Evolutionary conservation across 2,329 filamentous ascomycete species (phyloP).

Genomic region (Bimuria novae-zelandiae): DNA sequence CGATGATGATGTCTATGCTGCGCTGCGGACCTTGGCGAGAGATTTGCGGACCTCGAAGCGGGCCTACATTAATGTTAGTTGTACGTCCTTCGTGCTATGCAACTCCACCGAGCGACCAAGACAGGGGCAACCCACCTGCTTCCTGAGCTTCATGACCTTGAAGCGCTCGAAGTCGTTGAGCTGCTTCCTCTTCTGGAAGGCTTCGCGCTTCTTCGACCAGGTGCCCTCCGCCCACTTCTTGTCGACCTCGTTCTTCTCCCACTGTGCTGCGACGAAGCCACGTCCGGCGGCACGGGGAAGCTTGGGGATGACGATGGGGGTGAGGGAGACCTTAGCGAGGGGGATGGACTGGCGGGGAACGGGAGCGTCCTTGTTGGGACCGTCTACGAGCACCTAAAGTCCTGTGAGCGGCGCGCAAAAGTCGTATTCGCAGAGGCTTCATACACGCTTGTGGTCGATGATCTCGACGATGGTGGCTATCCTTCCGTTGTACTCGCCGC

Average conservation of each 20-base stretch:
- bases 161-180: slow-evolving; percentile 99
- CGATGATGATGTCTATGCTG: slow-evolving; percentile 43
- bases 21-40: slow-evolving; percentile 75
- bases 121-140: slow-evolving; percentile 71
- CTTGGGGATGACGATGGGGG: slow-evolving; percentile 83
- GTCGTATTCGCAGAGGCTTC: slow-evolving; percentile 52
- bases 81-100: neutral
- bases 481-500: slow-evolving; percentile 79
- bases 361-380: slow-evolving; percentile 78
- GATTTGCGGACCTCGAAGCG: slow-evolving; percentile 98
- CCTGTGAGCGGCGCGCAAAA: slow-evolving; percentile 36
- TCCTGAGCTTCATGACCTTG: slow-evolving; percentile 99
- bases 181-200: slow-evolving; percentile 82
- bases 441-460: slow-evolving; percentile 99
- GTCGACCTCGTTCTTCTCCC: slow-evolving; percentile 91
- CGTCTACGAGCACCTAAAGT: slow-evolving; percentile 88
- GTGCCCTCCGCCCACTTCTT: slow-evolving; percentile 88
- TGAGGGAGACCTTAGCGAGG: slow-evolving; percentile 84
- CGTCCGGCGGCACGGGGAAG: slow-evolving; percentile 84
- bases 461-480: slow-evolving; percentile 97
- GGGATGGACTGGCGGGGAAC: slow-evolving; percentile 86
- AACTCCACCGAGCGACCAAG: neutral
- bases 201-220: slow-evolving; percentile 92
- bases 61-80: slow-evolving; percentile 54
- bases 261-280: slow-evolving; percentile 81